Evolutionary conservation across 108 stramenopile genomes (phyloP).

Genomic region (Cyclotella choctawhatcheeana): DNA sequence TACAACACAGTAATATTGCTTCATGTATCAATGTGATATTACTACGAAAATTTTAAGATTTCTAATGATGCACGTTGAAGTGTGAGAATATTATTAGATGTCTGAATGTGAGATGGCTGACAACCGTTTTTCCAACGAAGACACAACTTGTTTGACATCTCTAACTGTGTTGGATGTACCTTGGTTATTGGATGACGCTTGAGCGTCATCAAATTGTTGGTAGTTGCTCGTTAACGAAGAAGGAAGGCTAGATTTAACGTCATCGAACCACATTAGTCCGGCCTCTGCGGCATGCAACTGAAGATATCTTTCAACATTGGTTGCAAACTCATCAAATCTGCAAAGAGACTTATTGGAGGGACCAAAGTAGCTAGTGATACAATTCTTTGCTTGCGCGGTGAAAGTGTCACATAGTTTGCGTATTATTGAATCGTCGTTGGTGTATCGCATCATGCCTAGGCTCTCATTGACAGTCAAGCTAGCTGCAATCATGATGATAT

Average conservation of each 20-base stretch:
- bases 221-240: no score
- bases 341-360: background rate
- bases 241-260: slow-evolving; percentile 25
- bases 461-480: slow-evolving; percentile 43
- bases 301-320: slow-evolving; percentile 35
- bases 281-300: slow-evolving; percentile 14
- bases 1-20: no score
- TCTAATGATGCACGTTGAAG: no score
- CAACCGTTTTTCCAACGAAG: slow-evolving; percentile 36
- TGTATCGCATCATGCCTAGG: background rate
- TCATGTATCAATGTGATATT: no score
- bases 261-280: slow-evolving; percentile 47
- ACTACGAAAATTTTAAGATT: no score
- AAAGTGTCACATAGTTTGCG: slow-evolving; percentile 31
- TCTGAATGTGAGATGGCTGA: slow-evolving; percentile 1
- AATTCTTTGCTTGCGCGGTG: slow-evolving; percentile 32
- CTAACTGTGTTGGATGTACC: background rate
- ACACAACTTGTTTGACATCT: slow-evolving; percentile 17
- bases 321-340: slow-evolving; percentile 22
- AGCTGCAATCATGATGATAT: slow-evolving; percentile 47
- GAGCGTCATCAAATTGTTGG: no score
- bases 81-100: background rate
- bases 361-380: slow-evolving; percentile 22
- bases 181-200: background rate
- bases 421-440: background rate